Base-by-base conservation (phyloP, 208 protist genomes). In the Wallacemonas sp. region DNA sequence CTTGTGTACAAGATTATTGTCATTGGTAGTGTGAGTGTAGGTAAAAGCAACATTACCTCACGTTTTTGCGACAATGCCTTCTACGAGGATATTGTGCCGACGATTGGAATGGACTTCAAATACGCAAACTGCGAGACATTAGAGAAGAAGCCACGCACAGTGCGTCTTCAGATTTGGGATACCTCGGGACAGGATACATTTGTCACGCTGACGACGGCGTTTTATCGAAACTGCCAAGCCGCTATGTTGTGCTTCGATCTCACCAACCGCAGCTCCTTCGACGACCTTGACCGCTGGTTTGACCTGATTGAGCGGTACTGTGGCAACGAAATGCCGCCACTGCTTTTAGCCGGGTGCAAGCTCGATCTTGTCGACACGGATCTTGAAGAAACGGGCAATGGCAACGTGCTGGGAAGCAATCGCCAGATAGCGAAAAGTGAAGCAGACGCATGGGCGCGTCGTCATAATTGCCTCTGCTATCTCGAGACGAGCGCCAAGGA, bases 191-290 rank as follows among this genome's bases (percentile, higher is more conserved):
- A 97, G 34, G 92, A 97, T 61, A 81, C 82, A 46, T 97, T 95
- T 60, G 81, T 93, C 24, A 88, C 94, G 9, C 84, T 97, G 53
- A 95, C 91, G 11, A 94, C 90, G 5, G 93, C 89, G 45, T 97
- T 96, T 66, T 97, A 97, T 63, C 84, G 94, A 41, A 95, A 94
- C 70, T 94, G 90, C 70, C 84, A 93, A 46, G 94, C 88, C 11
- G 89, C 87, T 2, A 36, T 99, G 9, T 77, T 99, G 5, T 98
- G 98, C 68, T 99, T 99, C 68, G 98, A 99, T 68, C 87, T 99
- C 30, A 99, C 98, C 19, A 98, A 96, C 55, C 67, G 81, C 17
- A 34, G 69, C 39, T 91, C 90, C 28, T 98, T 97, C 71, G 83
- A 95, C 24, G 83, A 96, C 58, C 75, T 97, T 15, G 79, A 97